phyloP scores from a whole-genome alignment of 2,329 filamentous ascomycete species.

The Talaromyces sp. region DNA sequence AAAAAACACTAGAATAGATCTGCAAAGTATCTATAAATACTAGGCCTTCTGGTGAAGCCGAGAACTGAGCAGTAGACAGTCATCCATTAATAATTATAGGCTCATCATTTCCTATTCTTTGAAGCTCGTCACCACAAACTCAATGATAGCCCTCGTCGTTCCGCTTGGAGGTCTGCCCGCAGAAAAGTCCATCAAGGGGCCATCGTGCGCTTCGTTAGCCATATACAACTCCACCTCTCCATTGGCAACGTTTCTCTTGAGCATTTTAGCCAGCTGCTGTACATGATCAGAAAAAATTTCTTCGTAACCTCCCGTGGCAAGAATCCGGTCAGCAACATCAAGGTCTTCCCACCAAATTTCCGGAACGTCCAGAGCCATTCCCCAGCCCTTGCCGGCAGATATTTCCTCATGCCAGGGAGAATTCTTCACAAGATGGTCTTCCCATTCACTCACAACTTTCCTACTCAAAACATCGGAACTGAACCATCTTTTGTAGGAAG shows the following conservation, averaged over 20 bases:
- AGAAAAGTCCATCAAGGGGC: constrained; percentile 18
- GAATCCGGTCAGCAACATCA: constrained; percentile 9
- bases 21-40: too few species aligned
- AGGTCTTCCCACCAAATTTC: constrained; percentile 17
- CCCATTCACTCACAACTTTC: constrained; percentile 12
- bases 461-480: constrained; percentile 13
- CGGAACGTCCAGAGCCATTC: constrained; percentile 19
- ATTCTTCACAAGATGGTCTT: constrained; percentile 9
- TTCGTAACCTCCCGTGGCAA: constrained; percentile 16
- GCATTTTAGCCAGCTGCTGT: constrained; percentile 8
- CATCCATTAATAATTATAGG: too few species aligned
- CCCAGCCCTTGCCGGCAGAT: constrained; percentile 14
- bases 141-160: constrained; percentile 12
- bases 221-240: constrained; percentile 11
- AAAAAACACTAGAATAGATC: too few species aligned
- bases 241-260: not conserved
- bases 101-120: too few species aligned
- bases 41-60: too few species aligned
- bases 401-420: constrained; percentile 19
- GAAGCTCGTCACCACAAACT: constrained; percentile 12
- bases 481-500: constrained; percentile 9
- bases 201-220: constrained; percentile 18
- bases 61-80: too few species aligned
- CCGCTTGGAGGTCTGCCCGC: constrained; percentile 10
- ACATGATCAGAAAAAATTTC: constrained; percentile 20